Base-by-base conservation (phyloP, 1,284 basidiomycete genomes). In the Tranzscheliella williamsii region DNA sequence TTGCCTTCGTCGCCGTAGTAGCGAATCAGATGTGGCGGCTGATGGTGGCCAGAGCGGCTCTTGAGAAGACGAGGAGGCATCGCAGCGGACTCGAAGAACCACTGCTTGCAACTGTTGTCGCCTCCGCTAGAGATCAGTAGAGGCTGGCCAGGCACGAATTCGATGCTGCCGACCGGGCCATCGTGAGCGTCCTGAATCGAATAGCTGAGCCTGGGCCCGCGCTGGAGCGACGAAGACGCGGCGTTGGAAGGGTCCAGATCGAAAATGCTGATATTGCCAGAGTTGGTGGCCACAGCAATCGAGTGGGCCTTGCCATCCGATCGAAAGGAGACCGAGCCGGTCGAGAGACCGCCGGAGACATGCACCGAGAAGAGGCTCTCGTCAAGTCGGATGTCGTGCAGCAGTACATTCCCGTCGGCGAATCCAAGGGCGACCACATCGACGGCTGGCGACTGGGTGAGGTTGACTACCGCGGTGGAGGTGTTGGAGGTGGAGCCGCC, bases 1-100 rank as follows among this genome's bases (percentile, higher is more conserved):
- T 97, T 97, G 5, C 95, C 95, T 70, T 98, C 93, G 18, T 90
- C 87, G 18, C 93, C 95, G 76, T 96, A 97, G 78, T 91, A 97
- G 38, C 93, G 84, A 38, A 98, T 91, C 20, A 93, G 82, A 72
- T 92, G 87, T 0, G 94, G 93, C 12, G 94, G 92, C 1, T 86
- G 83, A 66, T 89, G 87, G 72, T 99, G 95, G 18, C 95, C 95
- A 1, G 90, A 88, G 36, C 95, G 85, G 74, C 85, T 88, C 81
- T 97, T 97, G 35, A 97, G 84, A 12, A 98, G 80, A 32, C 91
- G 68, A 2, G 74, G 74, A 1, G 94, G 92, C 36, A 60, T 60
- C 12, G 60, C 68, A 11, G 89, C 82, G 1, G 88, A 61, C 75
- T 98, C 95, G 68, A 96, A 95, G 36, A 95, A 80, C 94, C 95